Conservation (phyloP, 1,284 basidiomycete species). For the Termitomyces sp. region DNA sequence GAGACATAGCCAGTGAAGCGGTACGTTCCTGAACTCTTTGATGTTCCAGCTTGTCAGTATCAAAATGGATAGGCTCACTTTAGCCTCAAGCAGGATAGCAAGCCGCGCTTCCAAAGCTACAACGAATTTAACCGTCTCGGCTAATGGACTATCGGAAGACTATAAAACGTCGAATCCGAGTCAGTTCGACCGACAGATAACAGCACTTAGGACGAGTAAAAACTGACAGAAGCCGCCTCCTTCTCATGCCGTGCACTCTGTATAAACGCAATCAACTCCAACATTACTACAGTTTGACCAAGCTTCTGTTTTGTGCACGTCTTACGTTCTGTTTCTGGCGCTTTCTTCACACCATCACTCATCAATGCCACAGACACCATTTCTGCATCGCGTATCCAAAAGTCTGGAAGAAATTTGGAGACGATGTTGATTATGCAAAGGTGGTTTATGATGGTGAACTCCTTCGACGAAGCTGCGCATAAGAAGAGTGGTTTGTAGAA, state of each 20-base stretch:
- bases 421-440: conserved; percentile 50
- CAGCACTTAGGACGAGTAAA: background rate
- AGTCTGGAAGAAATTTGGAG: conserved; percentile 50
- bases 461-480: conserved; percentile 60
- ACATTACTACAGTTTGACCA: conserved; percentile 59
- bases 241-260: conserved; percentile 37
- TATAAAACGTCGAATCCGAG: conserved; percentile 12
- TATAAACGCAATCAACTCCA: conserved; percentile 59
- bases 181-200: background rate
- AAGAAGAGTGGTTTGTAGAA: conserved; percentile 76
- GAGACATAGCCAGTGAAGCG: conserved; percentile 43
- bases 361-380: conserved; percentile 73
- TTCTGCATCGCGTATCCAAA: conserved; percentile 70
- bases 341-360: conserved; percentile 38
- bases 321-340: conserved; percentile 14
- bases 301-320: conserved; percentile 47
- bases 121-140: conserved; percentile 45
- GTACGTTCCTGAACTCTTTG: conserved; percentile 43
- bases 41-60: background rate
- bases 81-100: conserved; percentile 53
- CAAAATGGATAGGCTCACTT: conserved; percentile 34
- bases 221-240: conserved; percentile 35
- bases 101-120: conserved; percentile 54
- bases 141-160: conserved; percentile 29
- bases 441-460: conserved; percentile 51